Evolutionary conservation across 345 rosid genomes (phyloP), one percentile per base, ranked within the genome.

Genomic region (Eucalyptus erythrocorys): DNA sequence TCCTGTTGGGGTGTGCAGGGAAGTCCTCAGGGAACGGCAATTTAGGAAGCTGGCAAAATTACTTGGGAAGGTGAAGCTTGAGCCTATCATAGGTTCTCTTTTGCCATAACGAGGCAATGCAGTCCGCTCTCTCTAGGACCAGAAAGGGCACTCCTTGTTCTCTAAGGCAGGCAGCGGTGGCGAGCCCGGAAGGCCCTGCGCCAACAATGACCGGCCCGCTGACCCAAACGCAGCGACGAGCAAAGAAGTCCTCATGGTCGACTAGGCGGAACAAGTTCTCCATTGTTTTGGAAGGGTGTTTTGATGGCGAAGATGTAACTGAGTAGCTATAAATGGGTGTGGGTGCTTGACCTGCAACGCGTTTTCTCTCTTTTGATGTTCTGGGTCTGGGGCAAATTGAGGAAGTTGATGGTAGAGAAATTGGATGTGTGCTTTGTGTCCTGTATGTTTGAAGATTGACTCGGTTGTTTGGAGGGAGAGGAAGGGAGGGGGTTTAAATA

Each of bases 81-180:
- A 93, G 94, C 90, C 94, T 90, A 85, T 93, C 93, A 79, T 92
- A 93, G 85, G 94, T 92, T 27, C 94, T 86, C 86, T 92, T 92
- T 48, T 92, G 93, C 95, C 95, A 93, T 16, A 92, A 84, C 13
- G 95, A 93, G 42, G 93, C 93, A 17, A 92, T 89, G 91, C 95
- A 93, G 17, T 92, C 93, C 50, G 90, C 93, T 27, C 93, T 88
- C 61, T 93, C 95, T 24, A 93, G 93, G 57, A 93, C 91, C 24
- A 91, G 91, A 47, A 92, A 93, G 30, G 95, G 93, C 26, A 93
- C 95, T 2, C 93, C 93, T 53, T 92, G 93, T 16, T 92, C 94
- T 86, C 89, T 90, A 5, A 93, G 93, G 89, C 95, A 91, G 34
- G 94, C 95, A 1, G 92, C 92, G 1, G 90, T 89, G 89, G 91